Conservation (phyloP, 345 rosid species). For the Rhodamnia argentea region DNA sequence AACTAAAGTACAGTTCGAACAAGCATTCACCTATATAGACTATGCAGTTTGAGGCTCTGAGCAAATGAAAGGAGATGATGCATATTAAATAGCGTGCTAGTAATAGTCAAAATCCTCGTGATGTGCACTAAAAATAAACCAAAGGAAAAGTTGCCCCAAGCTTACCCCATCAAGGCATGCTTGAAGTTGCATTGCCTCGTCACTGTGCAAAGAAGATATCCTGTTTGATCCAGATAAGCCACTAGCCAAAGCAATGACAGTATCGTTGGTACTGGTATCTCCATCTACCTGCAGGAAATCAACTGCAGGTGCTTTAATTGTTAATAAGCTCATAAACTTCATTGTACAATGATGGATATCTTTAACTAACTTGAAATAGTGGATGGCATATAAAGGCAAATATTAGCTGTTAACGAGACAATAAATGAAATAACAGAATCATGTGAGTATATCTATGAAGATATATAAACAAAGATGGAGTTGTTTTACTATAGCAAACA, state of each 20-base stretch:
- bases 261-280: constrained; percentile 90
- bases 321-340: not conserved
- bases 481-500: not conserved
- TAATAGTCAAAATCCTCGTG: not conserved
- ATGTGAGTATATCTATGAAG: not conserved
- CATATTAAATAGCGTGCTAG: not conserved
- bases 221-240: constrained; percentile 68
- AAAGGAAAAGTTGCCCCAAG: not conserved
- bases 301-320: not conserved
- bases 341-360: not conserved
- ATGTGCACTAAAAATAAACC: not conserved
- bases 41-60: not conserved
- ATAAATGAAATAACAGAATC: not conserved
- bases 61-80: not conserved
- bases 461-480: not conserved
- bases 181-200: constrained; percentile 77
- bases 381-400: not conserved
- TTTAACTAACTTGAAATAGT: not conserved
- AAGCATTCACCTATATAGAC: not conserved
- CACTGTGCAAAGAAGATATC: constrained; percentile 50
- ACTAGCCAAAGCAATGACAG: constrained; percentile 86
- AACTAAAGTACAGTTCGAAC: not conserved
- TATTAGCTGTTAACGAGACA: not conserved
- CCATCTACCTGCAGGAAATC: constrained; percentile 74
- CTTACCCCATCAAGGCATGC: constrained; percentile 84